These are phyloP conservation scores for Fusarium praegraminearum DNA, from an alignment of 2,329 filamentous ascomycete genomes.

Conservation along the genomic window DNA sequence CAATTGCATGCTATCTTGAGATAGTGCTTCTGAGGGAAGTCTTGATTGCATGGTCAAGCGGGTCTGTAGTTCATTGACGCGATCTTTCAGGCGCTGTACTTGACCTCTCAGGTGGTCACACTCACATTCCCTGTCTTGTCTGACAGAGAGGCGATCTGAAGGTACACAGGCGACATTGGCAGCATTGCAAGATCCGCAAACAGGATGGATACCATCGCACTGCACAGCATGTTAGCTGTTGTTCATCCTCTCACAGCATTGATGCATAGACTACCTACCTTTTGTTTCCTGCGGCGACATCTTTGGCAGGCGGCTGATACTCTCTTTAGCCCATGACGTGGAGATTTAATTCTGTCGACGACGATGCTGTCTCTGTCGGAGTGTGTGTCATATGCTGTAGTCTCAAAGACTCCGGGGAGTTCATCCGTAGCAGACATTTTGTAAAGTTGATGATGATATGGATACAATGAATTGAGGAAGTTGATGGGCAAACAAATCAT, in stretches of 20 bases:
- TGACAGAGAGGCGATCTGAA: slow-evolving; percentile 40
- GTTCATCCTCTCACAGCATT: neutral
- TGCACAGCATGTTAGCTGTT: slow-evolving; percentile 1
- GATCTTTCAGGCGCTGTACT: slow-evolving; percentile 30
- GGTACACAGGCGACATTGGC: slow-evolving; percentile 38
- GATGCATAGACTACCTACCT: slow-evolving; percentile 19
- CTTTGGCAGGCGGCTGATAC: slow-evolving; percentile 40
- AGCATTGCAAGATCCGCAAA: slow-evolving; percentile 35
- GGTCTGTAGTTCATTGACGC: slow-evolving; percentile 32
- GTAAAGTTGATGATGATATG: neutral
- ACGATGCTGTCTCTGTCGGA: slow-evolving; percentile 16
- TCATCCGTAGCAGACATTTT: slow-evolving; percentile 26
- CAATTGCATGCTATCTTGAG: slow-evolving; percentile 7
- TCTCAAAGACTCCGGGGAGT: slow-evolving; percentile 25
- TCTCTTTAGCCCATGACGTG: slow-evolving; percentile 37
- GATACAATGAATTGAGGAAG: too few species aligned
- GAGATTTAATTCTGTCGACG: slow-evolving; percentile 11
- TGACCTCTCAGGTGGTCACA: slow-evolving; percentile 38
- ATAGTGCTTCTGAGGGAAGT: neutral
- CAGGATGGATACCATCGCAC: slow-evolving; percentile 41
- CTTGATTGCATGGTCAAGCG: slow-evolving; percentile 17
- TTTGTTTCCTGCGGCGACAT: slow-evolving; percentile 43
- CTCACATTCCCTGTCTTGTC: slow-evolving; percentile 38
- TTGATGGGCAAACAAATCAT: too few species aligned
- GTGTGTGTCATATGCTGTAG: slow-evolving; percentile 17